Conservation (phyloP, 139 green algal species). For the Micromonas pusilla region DNA sequence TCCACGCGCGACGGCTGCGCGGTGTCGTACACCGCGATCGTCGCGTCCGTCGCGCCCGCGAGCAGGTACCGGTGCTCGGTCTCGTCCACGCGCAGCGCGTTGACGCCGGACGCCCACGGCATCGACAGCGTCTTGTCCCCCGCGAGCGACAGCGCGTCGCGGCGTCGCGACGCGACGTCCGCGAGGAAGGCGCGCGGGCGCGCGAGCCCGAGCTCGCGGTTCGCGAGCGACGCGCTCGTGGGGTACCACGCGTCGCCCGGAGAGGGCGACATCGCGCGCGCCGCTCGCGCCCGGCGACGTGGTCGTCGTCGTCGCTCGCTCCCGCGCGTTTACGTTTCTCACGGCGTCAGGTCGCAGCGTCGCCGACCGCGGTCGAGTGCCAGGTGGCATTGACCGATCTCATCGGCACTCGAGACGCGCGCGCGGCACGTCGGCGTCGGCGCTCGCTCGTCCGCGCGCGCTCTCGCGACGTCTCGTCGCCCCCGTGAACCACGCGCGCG, state of each 20-base stretch:
- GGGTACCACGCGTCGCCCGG: not conserved
- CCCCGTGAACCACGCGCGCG: too few relatives aligned
- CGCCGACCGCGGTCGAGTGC: too few relatives aligned
- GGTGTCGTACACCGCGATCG: slow-evolving; percentile 52
- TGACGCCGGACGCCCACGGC: slow-evolving; percentile 37
- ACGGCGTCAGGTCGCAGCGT: too few relatives aligned
- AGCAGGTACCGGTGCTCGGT: slow-evolving; percentile 64
- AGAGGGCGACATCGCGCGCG: too few relatives aligned
- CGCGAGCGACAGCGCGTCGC: not conserved
- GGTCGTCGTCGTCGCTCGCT: too few relatives aligned
- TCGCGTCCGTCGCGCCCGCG: slow-evolving; percentile 38
- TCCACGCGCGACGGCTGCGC: not conserved
- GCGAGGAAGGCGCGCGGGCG: not conserved
- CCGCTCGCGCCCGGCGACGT: too few relatives aligned
- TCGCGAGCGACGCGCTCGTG: not conserved
- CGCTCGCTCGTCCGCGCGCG: too few relatives aligned
- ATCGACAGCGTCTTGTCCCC: not conserved
- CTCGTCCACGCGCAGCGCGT: slow-evolving; percentile 54
- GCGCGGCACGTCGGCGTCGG: too few relatives aligned
- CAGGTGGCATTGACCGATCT: too few relatives aligned
- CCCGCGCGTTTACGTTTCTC: too few relatives aligned
- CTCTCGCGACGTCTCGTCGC: too few relatives aligned
- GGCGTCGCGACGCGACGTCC: not conserved
- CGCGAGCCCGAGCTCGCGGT: not conserved
- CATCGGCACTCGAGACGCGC: too few relatives aligned